These are phyloP conservation scores for Beauveria varroae DNA, from an alignment of 2,329 filamentous ascomycete genomes.

Conservation along the genomic window DNA sequence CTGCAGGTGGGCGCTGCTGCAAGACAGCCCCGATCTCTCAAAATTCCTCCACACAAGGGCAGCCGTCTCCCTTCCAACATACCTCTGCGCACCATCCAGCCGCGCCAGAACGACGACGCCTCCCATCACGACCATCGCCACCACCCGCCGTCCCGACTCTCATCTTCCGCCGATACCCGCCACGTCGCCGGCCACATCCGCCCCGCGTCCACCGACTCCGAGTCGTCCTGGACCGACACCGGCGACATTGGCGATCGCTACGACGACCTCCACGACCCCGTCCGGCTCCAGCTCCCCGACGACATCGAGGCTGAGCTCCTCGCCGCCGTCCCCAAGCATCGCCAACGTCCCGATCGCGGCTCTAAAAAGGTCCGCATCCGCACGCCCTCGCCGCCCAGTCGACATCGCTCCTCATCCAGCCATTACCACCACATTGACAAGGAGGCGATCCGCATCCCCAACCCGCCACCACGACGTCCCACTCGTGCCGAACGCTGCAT, in stretches of 20 bases:
- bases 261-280: constrained; percentile 72
- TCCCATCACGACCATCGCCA: constrained; percentile 31
- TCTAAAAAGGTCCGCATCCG: constrained; percentile 63
- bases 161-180: constrained; percentile 38
- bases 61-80: constrained; percentile 75
- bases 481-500: constrained; percentile 62
- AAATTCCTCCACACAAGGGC: constrained; percentile 70
- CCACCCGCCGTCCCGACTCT: constrained; percentile 39
- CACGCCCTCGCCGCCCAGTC: constrained; percentile 34
- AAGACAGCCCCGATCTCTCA: constrained; percentile 70
- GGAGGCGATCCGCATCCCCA: constrained; percentile 78
- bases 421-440: constrained; percentile 47
- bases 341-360: constrained; percentile 27
- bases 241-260: constrained; percentile 92
- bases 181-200: constrained; percentile 23
- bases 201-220: constrained; percentile 46
- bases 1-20: constrained; percentile 64
- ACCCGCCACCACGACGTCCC: constrained; percentile 55
- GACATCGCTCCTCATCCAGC: constrained; percentile 27
- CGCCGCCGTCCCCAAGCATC: constrained; percentile 40
- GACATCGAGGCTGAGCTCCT: constrained; percentile 58
- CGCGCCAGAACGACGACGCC: constrained; percentile 23
- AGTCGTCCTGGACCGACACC: constrained; percentile 83
- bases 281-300: constrained; percentile 61
- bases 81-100: constrained; percentile 68